Percentiles rank a stretch among this genome's conserved stretches.
phyloP scores from a whole-genome alignment of 805 yeast species.

The Wickerhamiella spandovensis region DNA sequence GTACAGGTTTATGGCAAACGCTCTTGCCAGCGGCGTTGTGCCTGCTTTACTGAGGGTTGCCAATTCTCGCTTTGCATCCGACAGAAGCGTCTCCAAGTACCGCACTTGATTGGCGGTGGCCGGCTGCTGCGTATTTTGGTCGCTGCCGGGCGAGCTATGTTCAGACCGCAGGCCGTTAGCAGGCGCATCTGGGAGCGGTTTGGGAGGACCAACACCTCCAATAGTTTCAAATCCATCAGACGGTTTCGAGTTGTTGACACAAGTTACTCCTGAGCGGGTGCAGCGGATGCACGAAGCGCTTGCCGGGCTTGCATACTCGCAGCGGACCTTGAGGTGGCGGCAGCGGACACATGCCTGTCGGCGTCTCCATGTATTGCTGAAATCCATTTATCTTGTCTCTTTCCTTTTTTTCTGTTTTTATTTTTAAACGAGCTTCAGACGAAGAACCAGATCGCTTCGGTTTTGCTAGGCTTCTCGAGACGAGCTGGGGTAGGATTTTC shows the following conservation, averaged over 20 bases:
- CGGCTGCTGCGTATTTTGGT: neutral
- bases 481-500: no score
- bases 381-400: neutral
- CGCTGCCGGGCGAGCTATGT: neutral
- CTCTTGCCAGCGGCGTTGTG: constrained; percentile 10
- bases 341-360: constrained; percentile 21
- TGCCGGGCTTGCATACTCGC: constrained; percentile 19
- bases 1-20: constrained; percentile 7
- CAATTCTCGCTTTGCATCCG: constrained; percentile 14
- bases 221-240: neutral
- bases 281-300: constrained; percentile 18
- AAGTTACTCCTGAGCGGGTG: constrained; percentile 9
- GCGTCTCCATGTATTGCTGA: constrained; percentile 17
- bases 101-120: constrained; percentile 7
- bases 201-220: no score
- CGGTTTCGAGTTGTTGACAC: constrained; percentile 5
- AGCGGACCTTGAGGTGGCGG: constrained; percentile 20
- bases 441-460: no score
- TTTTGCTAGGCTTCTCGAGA: no score
- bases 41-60: constrained; percentile 4
- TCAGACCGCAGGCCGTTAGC: neutral
- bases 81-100: constrained; percentile 12
- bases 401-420: no score
- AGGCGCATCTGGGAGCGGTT: neutral
- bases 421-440: no score